These are phyloP conservation scores for Podospora pseudocomata DNA, from an alignment of 495 filamentous ascomycete genomes.

Conservation along the genomic window DNA sequence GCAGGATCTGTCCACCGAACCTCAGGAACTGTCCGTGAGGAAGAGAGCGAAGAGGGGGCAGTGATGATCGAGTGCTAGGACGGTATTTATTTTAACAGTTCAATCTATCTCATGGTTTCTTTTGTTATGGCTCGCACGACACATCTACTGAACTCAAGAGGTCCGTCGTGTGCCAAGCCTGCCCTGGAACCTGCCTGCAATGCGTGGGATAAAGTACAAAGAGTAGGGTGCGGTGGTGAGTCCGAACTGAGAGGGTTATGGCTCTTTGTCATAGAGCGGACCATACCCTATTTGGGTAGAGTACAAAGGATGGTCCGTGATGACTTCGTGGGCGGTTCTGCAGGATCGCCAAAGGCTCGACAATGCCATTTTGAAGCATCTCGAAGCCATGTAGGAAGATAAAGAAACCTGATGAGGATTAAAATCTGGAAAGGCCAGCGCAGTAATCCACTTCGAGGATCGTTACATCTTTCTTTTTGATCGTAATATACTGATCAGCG, in stretches of 20 bases:
- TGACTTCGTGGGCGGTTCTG: not conserved
- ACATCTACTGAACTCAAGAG: not conserved
- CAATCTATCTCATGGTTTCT: not conserved
- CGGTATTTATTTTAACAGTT: not conserved
- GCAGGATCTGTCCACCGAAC: constrained; percentile 28
- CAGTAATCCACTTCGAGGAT: not conserved
- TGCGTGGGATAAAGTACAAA: not conserved
- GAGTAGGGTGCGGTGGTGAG: not conserved
- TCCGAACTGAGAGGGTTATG: not conserved
- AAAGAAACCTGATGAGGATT: not conserved
- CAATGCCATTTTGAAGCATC: not conserved
- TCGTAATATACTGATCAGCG: not conserved
- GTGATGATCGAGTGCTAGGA: not conserved
- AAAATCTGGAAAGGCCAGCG: not conserved
- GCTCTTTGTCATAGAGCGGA: not conserved
- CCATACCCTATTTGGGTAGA: not conserved
- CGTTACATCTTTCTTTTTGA: not conserved
- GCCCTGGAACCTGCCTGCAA: not conserved
- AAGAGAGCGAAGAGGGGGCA: constrained; percentile 14
- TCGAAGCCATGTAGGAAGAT: not conserved
- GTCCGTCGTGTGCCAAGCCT: not conserved
- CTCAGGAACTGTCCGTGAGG: constrained; percentile 3
- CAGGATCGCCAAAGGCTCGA: not conserved
- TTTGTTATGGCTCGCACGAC: not conserved
- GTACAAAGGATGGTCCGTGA: not conserved